Evolutionary conservation across 2,329 filamentous ascomycete species (phyloP).

Genomic region (Paraconiothyrium brasiliense): DNA sequence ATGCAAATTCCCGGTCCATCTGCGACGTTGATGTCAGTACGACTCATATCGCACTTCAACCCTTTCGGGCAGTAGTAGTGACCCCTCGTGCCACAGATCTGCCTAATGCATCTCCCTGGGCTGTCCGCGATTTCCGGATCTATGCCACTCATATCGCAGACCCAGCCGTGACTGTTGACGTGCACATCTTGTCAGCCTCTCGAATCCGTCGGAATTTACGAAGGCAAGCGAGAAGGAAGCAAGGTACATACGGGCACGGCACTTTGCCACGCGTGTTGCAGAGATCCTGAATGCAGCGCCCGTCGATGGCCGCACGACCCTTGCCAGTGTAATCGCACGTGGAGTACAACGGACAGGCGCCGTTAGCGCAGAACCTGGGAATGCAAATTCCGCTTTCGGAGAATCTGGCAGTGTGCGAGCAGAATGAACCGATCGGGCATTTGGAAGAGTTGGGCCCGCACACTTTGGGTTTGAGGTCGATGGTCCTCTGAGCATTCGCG

Average conservation of each 20-base stretch:
- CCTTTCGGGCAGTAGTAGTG: neutral
- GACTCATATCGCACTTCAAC: constrained; percentile 2
- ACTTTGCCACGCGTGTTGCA: neutral
- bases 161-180: neutral
- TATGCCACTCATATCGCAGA: neutral
- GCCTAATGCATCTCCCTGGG: neutral
- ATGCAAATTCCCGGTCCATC: neutral
- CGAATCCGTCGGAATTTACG: neutral
- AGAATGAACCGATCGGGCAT: neutral
- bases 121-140: neutral
- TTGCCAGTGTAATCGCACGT: neutral
- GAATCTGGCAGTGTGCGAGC: neutral
- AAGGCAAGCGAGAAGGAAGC: neutral
- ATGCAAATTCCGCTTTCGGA: neutral
- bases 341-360: neutral
- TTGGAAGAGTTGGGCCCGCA: neutral
- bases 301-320: neutral
- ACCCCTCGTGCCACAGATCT: neutral
- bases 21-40: neutral
- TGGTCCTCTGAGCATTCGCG: neutral
- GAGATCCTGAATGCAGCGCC: neutral
- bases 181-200: neutral
- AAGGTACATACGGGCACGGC: neutral
- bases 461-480: neutral
- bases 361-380: neutral